Base-by-base conservation (phyloP, 768 basidiomycete species). In the Tephrocybe rancida region DNA sequence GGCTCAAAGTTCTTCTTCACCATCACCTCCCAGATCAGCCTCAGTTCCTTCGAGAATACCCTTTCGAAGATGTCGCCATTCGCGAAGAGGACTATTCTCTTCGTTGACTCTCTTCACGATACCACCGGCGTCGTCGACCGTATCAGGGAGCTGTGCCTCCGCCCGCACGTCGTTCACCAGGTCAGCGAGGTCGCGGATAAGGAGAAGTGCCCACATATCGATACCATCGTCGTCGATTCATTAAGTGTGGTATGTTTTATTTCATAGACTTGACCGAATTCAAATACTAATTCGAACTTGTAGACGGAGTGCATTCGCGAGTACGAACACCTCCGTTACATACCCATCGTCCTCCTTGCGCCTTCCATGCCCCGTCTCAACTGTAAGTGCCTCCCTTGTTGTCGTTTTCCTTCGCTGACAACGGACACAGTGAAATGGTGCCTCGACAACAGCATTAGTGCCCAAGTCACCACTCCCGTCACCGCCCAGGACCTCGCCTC, bases 1-100 rank as follows among this genome's bases (percentile, higher is more conserved):
- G 97, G 97, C 24, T 91, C 87, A 74, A 88, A 87, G 70, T 96
- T 98, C 83, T 96, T 90, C 84, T 98, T 98, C 78, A 95, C 94
- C 24, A 93, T 95, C 73, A 87, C 87, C 5, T 93, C 88, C 22
- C 88, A 89, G 71, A 87, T 92, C 63, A 87, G 85, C 59, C 83
- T 85, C 51, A 82, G 84, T 61, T 80, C 87, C 10, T 78, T 90
- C 67, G 93, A 95, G 48, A 77, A 74, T 54, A 88, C 86, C 22
- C 74, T 88, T 25, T 67, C 77, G 41, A 93, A 92, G 77, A 92
- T 95, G 83, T 78, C 84, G 48, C 88, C 94, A 0, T 98, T 95
- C 75, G 78, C 82, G 19, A 90, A 91, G 58, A 85, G 95, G 43
- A 88, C 88, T 27, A 93, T 99, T 52, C 79, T 99, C 52, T 95